A percentile compares a stretch with the other conserved stretches of the same genome.
phyloP scores from a whole-genome alignment of 2,329 filamentous ascomycete species.

The Didymella arachidicola region DNA sequence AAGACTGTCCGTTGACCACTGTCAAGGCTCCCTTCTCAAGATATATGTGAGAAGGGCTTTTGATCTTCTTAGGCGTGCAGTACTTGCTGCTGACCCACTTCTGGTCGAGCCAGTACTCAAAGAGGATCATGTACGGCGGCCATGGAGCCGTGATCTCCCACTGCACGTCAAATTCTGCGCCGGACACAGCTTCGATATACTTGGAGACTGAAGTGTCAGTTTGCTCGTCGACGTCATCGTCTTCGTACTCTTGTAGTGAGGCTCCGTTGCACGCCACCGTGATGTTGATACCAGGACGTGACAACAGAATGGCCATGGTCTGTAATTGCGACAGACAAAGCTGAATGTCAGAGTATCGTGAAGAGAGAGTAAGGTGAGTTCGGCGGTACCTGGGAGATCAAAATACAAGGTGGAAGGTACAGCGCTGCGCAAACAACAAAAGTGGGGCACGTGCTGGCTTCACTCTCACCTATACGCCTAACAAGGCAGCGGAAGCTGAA shows the following conservation, averaged over 20 bases:
- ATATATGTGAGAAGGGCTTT: not conserved
- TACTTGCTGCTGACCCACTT: not conserved
- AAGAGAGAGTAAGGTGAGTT: not conserved
- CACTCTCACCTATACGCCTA: not conserved
- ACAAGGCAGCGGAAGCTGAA: not conserved
- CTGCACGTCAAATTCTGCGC: conserved; percentile 31
- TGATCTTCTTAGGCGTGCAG: not conserved
- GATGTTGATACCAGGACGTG: conserved; percentile 24
- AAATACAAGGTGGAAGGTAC: not conserved
- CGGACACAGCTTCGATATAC: conserved; percentile 44
- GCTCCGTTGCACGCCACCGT: conserved; percentile 31
- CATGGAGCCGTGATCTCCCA: conserved; percentile 7
- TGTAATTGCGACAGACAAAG: not conserved
- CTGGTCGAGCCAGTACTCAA: conserved; percentile 30
- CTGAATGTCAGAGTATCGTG: not conserved
- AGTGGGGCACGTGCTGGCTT: conserved; percentile 5
- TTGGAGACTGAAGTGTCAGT: conserved; percentile 26
- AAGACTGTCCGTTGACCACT: conserved; percentile 2
- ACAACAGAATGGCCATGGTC: conserved; percentile 32
- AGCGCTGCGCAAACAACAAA: conserved; percentile 3
- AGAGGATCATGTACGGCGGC: conserved; percentile 13
- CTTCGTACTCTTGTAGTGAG: conserved; percentile 36
- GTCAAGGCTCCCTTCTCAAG: not conserved
- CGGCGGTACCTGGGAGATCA: conserved; percentile 1
- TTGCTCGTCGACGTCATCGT: conserved; percentile 28